Conservation (phyloP, 345 rosid genomes). For the Eucalyptus decipiens region DNA sequence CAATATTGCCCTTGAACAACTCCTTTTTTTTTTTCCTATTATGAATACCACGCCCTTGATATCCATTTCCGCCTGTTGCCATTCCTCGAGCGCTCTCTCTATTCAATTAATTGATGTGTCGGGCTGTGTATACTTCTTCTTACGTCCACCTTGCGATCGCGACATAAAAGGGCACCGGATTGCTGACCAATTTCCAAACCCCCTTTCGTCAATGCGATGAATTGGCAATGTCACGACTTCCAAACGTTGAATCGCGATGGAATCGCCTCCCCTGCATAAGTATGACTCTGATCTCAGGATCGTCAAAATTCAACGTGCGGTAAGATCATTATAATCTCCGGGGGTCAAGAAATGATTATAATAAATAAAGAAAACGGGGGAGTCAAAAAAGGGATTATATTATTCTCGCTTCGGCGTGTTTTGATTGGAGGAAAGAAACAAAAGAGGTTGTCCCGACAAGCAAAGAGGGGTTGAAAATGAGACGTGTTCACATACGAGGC, state of each 20-base stretch:
- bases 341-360: not conserved
- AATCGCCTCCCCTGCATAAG: not conserved
- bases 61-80: not conserved
- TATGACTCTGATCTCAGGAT: not conserved
- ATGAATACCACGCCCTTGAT: not conserved
- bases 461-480: not conserved
- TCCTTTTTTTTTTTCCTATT: too few species aligned
- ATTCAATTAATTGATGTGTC: not conserved
- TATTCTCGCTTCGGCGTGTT: not conserved
- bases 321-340: not conserved
- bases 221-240: not conserved
- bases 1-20: accelerated
- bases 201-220: not conserved
- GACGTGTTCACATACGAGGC: not conserved
- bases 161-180: not conserved
- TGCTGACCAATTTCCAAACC: not conserved
- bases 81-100: not conserved
- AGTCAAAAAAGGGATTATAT: not conserved
- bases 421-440: not conserved
- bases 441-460: not conserved
- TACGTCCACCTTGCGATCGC: not conserved
- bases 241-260: not conserved
- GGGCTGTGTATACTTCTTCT: not conserved
- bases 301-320: not conserved
- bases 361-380: not conserved